Percentiles rank a stretch among this genome's conserved stretches.
Conservation (phyloP, 495 filamentous ascomycete genomes). For the Daldinia childiae region DNA sequence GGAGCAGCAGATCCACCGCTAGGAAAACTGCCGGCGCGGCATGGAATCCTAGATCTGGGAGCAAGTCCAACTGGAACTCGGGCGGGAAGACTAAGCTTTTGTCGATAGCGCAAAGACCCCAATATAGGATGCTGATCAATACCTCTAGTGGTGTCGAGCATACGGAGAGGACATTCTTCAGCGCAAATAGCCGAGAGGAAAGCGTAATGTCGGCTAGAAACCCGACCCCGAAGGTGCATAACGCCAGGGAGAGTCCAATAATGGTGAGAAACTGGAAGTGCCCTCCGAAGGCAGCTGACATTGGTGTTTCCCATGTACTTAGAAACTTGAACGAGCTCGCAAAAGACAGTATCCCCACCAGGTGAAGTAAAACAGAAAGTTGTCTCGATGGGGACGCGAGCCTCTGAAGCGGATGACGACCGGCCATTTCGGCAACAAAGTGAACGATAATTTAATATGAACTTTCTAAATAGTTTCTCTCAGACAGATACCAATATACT, state of each 20-base stretch:
- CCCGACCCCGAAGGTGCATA: conserved; percentile 72
- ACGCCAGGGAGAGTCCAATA: conserved; percentile 76
- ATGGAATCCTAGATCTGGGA: conserved; percentile 79
- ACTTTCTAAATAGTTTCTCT: not conserved
- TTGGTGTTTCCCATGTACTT: conserved; percentile 51
- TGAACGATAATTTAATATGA: not conserved
- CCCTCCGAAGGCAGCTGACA: conserved; percentile 79
- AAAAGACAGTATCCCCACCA: conserved; percentile 75
- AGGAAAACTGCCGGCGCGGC: conserved; percentile 78
- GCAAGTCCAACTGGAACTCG: conserved; percentile 55
- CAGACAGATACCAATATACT: not conserved
- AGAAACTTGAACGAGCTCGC: conserved; percentile 71
- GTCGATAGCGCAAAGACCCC: conserved; percentile 76
- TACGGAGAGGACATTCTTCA: conserved; percentile 79
- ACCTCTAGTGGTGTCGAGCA: conserved; percentile 82
- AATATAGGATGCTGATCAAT: conserved; percentile 86
- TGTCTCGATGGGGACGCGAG: conserved; percentile 74
- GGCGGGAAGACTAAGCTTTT: conserved; percentile 61
- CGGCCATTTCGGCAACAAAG: conserved; percentile 30
- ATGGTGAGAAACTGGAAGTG: conserved; percentile 88
- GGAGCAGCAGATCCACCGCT: conserved; percentile 73
- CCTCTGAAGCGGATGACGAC: conserved; percentile 76
- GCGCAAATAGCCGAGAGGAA: conserved; percentile 68
- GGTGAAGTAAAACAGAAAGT: conserved; percentile 75
- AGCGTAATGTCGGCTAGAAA: conserved; percentile 79